Base-by-base conservation (phyloP, 495 filamentous ascomycete species). In the Daldinia loculata region DNA sequence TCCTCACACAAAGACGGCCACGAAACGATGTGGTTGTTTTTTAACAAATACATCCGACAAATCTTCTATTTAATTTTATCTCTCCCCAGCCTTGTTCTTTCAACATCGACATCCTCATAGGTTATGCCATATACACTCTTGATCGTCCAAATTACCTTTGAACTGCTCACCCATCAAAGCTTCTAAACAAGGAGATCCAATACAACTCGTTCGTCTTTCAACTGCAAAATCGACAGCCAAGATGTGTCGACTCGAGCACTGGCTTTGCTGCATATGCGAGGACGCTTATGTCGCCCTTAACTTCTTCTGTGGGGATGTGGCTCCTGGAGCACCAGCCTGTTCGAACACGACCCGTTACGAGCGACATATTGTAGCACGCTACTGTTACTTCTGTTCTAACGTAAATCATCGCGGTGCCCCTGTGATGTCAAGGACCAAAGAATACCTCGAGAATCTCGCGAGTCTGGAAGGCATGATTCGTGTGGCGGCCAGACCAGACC, bases 181-280 rank as follows among this genome's bases (percentile, higher is more conserved):
- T 4, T 12, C 9, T 4, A 4, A 11, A 12, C 19, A 56, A 17
- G 14, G 26, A 17, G 3, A 29, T 29, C 0, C 3, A 30, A 30
- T 14, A 53, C 7, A 17, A 53, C 5, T 9, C 4, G 5, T 30
- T 11, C 26, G n/a, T 53, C 26, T 29, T 15, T 30, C 12, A 4
- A 53, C 24, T 27, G 24, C 15, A n/a, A n/a, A 8, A 3, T n/a
- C 26, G 7, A 17, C 50, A 53, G 22, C 26, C 24, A 53, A 30
- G 12, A 53, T 53, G 50, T 53, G 50, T n/a, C 50, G 15, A 29
- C 27, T 53, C 17, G 50, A 53, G 15, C 50, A n/a, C 27, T 53
- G 50, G 50, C 50, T 53, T 53, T 53, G 50, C 6, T 29, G 50
- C 24, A 14, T 29, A 30, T 53, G 50, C 12, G 24, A 53, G 50